Percentiles rank a stretch among this genome's conserved stretches.
Evolutionary conservation across 2,329 filamentous ascomycete genomes (phyloP).

Genomic region (Ophiocordyceps camponoti-floridani): DNA sequence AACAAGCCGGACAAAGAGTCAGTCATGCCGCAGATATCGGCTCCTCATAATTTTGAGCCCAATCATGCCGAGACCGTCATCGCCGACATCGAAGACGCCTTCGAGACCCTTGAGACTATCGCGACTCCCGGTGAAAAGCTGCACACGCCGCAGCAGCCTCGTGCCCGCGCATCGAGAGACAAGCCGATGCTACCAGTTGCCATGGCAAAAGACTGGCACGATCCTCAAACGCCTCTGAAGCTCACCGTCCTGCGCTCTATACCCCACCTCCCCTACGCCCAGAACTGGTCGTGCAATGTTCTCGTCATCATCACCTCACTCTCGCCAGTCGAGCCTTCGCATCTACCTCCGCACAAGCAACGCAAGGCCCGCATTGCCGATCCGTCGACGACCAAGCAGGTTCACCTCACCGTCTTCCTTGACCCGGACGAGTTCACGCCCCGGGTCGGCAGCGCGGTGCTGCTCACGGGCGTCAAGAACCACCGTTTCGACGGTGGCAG

Average conservation of each 20-base stretch:
- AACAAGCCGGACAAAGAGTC: neutral
- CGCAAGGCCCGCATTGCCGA: slow-evolving; percentile 32
- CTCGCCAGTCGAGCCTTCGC: slow-evolving; percentile 27
- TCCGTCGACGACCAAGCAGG: slow-evolving; percentile 31
- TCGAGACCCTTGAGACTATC: slow-evolving; percentile 19
- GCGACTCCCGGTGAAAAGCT: slow-evolving; percentile 7
- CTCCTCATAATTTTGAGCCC: neutral
- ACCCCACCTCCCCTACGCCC: slow-evolving; percentile 33
- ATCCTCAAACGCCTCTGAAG: slow-evolving; percentile 26
- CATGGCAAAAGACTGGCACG: slow-evolving; percentile 21
- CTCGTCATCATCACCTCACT: slow-evolving; percentile 30
- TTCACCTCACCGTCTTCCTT: slow-evolving; percentile 35
- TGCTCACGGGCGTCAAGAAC: slow-evolving; percentile 38
- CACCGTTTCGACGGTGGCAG: slow-evolving; percentile 32
- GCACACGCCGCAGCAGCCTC: neutral
- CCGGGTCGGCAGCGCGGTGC: slow-evolving; percentile 25
- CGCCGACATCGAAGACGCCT: slow-evolving; percentile 15
- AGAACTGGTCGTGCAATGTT: slow-evolving; percentile 40
- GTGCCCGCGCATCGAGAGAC: neutral
- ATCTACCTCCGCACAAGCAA: slow-evolving; percentile 30
- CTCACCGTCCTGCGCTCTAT: slow-evolving; percentile 31
- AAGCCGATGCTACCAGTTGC: slow-evolving; percentile 12
- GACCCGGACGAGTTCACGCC: slow-evolving; percentile 31
- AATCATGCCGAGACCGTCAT: slow-evolving; percentile 5
- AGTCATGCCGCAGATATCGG: neutral